A percentile compares a stretch with the other conserved stretches of the same genome.
These are phyloP conservation scores for Leccinellum luteum DNA, from an alignment of 768 basidiomycete genomes.

Conservation along the genomic window DNA sequence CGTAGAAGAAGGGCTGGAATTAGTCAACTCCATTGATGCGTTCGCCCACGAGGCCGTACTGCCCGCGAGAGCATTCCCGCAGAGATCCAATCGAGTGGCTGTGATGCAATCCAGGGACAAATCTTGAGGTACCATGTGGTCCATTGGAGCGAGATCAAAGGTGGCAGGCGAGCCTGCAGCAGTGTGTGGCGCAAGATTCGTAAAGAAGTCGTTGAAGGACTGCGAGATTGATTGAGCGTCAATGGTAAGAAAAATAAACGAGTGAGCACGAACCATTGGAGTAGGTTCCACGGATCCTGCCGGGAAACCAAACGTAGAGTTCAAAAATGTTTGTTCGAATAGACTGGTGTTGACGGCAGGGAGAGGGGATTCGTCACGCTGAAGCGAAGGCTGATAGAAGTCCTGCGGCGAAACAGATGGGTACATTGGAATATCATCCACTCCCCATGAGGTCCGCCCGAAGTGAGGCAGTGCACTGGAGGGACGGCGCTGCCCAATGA, in stretches of 20 bases:
- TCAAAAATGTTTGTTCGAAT: constrained; percentile 44
- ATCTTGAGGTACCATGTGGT: constrained; percentile 23
- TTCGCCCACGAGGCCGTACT: constrained; percentile 6
- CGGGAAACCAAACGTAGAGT: constrained; percentile 28
- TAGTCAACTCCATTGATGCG: constrained; percentile 13
- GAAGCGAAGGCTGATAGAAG: constrained; percentile 29
- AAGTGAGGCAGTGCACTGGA: constrained; percentile 46
- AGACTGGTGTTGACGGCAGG: constrained; percentile 49
- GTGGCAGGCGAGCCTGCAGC: constrained; percentile 8
- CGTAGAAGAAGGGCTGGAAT: constrained; percentile 39
- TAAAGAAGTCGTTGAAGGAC: constrained; percentile 26
- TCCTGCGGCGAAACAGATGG: not conserved
- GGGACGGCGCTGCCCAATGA: constrained; percentile 47
- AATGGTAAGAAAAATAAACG: accelerated
- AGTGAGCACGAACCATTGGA: constrained; percentile 11
- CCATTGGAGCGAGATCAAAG: constrained; percentile 25
- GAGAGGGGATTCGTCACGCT: constrained; percentile 45
- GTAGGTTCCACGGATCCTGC: constrained; percentile 7
- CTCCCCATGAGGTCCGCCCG: constrained; percentile 28
- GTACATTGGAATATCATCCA: constrained; percentile 27
- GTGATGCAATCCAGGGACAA: constrained; percentile 11
- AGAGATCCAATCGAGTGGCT: constrained; percentile 9
- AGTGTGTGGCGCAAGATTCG: constrained; percentile 22
- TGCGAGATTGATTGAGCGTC: not conserved
- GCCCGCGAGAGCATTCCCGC: constrained; percentile 1